Evolutionary conservation across 177 flowering plant species (phyloP), one percentile per base, ranked within the genome.

Genomic region (Vitis hybrid): DNA sequence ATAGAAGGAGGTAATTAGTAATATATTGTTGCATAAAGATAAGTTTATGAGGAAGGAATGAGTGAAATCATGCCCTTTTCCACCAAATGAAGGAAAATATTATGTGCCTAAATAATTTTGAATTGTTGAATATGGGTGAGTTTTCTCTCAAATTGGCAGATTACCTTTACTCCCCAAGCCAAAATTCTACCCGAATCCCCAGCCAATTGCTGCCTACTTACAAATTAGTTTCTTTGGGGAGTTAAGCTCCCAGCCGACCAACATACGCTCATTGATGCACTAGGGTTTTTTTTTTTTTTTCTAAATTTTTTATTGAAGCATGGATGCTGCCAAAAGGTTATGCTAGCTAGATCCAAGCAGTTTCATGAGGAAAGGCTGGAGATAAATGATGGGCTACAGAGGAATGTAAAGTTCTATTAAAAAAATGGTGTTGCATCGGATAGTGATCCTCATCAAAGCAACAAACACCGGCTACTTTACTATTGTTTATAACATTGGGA

Each of bases 321-420:
- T 12, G 11, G 56, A 56, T 58, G 51, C 69, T 10, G 50, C 61
- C 60, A 23, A 64, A 52, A 17, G 62, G 64, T 56, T 64, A 40
- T 40, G 45, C 45, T 60, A 58, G 63, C 32, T 67, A 54, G 57
- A 54, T 67, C 67, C 62, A 68, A 70, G 52, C 62, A 62, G 5
- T 54, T 34, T 67, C 56, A 12, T 1, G 50, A 55, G 60, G 21
- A 40, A 52, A 51, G 52, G 51, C 56, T 50, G 19, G 65, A 72
- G 62, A 54, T 64, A 54, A 72, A 19, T 34, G 26, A 67, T 45
- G 17, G 12, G 32, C 13, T 60, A 19, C 26, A 32, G 55, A 58
- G 61, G 65, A 64, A 66, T 71, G 67, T 67, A 70, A 56, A 23
- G 19, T 18, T 26, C 40, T 5, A 64, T 32, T 56, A 11, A 55